Conservation (phyloP, 371 early-diverging fungal genomes). For the Funneliformis caledonium region DNA sequence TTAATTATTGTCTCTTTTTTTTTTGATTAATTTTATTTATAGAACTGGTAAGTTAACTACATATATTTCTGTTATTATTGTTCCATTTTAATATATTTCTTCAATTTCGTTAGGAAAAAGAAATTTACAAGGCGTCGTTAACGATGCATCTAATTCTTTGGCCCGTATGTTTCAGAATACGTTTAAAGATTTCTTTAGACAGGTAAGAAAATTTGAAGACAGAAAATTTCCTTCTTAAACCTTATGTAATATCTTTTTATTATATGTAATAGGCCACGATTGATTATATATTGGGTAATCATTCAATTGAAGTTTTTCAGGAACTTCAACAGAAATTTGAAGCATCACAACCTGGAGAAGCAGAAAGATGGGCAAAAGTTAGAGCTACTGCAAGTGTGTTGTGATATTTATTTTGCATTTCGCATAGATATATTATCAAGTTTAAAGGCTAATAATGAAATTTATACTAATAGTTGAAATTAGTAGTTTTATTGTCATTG, state of each 20-base stretch:
- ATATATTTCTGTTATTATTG: neutral
- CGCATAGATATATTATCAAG: neutral
- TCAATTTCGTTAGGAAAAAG: neutral
- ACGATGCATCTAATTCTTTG: conserved; percentile 75
- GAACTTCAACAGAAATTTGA: conserved; percentile 47
- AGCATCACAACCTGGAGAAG: conserved; percentile 60
- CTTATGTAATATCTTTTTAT: neutral
- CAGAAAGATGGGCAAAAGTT: conserved; percentile 55
- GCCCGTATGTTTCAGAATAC: conserved; percentile 75
- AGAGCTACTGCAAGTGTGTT: conserved; percentile 56
- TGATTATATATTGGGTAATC: conserved; percentile 52
- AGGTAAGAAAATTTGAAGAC: conserved; percentile 39
- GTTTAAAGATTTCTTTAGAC: conserved; percentile 66
- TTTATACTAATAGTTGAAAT: conserved; percentile 50
- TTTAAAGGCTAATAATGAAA: neutral
- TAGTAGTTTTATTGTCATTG: conserved; percentile 64
- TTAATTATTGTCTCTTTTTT: neutral
- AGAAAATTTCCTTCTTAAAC: neutral
- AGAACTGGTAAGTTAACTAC: neutral
- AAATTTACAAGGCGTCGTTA: conserved; percentile 54
- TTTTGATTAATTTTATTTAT: neutral
- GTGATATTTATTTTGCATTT: neutral
- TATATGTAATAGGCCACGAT: conserved; percentile 48
- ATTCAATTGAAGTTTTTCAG: conserved; percentile 47
- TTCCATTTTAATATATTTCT: neutral